phyloP scores from a whole-genome alignment of 2,329 filamentous ascomycete genomes.

The Eutypella sp. region DNA sequence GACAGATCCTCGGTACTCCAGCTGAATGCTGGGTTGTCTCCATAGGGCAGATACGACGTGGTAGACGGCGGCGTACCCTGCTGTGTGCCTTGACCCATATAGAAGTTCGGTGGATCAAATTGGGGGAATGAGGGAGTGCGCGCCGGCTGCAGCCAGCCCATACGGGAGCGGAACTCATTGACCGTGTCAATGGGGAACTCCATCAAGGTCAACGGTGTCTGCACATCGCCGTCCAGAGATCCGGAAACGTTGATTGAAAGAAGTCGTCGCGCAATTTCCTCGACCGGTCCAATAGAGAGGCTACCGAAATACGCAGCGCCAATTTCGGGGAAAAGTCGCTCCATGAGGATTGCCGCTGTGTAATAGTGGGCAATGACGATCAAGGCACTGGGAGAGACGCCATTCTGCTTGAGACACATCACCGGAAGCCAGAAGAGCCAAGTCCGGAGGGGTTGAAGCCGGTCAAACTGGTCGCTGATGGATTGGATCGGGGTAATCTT shows the following conservation, averaged over 20 bases:
- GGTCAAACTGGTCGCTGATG: slow-evolving; percentile 82
- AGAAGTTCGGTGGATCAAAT: slow-evolving; percentile 53
- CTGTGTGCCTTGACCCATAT: slow-evolving; percentile 34
- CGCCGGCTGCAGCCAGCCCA: slow-evolving; percentile 61
- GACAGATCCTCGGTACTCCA: slow-evolving; percentile 61
- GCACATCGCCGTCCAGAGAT: slow-evolving; percentile 50
- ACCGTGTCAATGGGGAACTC: slow-evolving; percentile 68
- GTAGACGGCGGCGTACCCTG: slow-evolving; percentile 37
- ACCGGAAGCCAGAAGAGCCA: slow-evolving; percentile 97
- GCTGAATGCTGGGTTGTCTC: slow-evolving; percentile 52
- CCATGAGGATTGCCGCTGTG: slow-evolving; percentile 78
- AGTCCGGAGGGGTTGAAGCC: slow-evolving; percentile 78
- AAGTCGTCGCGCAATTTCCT: slow-evolving; percentile 77
- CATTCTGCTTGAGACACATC: slow-evolving; percentile 71
- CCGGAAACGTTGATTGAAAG: slow-evolving; percentile 61
- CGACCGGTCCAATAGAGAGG: slow-evolving; percentile 73
- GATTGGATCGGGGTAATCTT: slow-evolving; percentile 65
- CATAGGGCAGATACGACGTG: slow-evolving; percentile 47
- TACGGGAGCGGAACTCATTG: slow-evolving; percentile 61
- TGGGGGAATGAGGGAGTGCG: slow-evolving; percentile 57
- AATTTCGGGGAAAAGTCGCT: slow-evolving; percentile 87
- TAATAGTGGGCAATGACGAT: slow-evolving; percentile 89
- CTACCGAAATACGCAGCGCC: slow-evolving; percentile 84
- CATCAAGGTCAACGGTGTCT: slow-evolving; percentile 63
- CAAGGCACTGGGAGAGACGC: slow-evolving; percentile 70